Evolutionary conservation across 805 yeast species (phyloP).

Genomic region (Candida anglica): DNA sequence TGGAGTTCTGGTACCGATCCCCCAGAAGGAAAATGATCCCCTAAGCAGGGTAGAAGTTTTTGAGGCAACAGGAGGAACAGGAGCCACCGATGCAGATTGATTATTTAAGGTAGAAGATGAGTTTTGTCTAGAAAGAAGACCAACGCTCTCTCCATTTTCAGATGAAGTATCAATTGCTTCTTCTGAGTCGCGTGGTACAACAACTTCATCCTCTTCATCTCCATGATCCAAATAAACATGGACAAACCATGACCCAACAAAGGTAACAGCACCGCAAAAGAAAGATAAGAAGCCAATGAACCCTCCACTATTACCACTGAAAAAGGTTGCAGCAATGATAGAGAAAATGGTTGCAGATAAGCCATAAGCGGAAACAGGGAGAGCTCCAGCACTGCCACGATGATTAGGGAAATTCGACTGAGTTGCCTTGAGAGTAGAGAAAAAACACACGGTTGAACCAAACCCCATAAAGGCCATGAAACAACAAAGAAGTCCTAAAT

Average conservation of each 20-base stretch:
- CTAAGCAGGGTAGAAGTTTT: constrained; percentile 12
- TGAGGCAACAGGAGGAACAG: not conserved
- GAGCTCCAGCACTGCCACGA: constrained; percentile 66
- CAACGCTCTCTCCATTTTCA: constrained; percentile 2
- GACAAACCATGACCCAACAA: constrained; percentile 44
- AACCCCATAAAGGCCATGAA: constrained; percentile 57
- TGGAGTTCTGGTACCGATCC: constrained; percentile 31
- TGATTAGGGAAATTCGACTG: constrained; percentile 67
- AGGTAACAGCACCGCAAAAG: constrained; percentile 45
- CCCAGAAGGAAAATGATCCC: constrained; percentile 40
- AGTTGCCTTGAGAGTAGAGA: constrained; percentile 53
- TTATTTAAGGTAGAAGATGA: constrained; percentile 2
- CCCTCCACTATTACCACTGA: constrained; percentile 49
- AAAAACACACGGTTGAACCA: constrained; percentile 62
- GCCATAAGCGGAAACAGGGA: constrained; percentile 68
- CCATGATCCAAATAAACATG: constrained; percentile 29
- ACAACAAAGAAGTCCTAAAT: constrained; percentile 39
- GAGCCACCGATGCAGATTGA: not conserved
- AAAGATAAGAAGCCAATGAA: constrained; percentile 53
- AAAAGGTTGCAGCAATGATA: constrained; percentile 49
- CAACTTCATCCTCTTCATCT: constrained; percentile 13
- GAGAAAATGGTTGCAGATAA: constrained; percentile 67
- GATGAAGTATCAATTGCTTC: constrained; percentile 13
- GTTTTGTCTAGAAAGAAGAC: constrained; percentile 4
- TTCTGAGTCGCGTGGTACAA: constrained; percentile 2